A percentile compares a stretch with the other conserved stretches of the same genome.
These are phyloP conservation scores for Cladophialophora yegresii DNA, from an alignment of 2,329 filamentous ascomycete genomes.

Conservation along the genomic window DNA sequence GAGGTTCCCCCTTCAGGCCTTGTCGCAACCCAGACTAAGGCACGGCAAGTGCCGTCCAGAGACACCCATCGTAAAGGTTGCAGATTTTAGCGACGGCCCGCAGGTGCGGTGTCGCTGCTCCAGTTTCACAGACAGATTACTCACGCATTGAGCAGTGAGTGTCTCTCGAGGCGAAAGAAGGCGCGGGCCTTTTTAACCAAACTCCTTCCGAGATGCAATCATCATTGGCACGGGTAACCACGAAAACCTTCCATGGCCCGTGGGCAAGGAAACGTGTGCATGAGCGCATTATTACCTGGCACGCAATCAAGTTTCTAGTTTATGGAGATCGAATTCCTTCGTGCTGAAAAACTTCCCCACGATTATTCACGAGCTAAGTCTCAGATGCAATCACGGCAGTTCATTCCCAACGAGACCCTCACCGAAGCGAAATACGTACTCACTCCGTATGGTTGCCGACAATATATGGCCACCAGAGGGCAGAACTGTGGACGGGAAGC, in stretches of 20 bases:
- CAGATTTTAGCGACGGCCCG: not conserved
- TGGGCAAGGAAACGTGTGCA: not conserved
- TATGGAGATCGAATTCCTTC: not conserved
- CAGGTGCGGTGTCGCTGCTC: not conserved
- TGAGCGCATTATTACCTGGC: not conserved
- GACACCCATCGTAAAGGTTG: not conserved
- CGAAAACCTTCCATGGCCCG: not conserved
- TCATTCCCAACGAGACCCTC: not conserved
- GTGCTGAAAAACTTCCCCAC: not conserved
- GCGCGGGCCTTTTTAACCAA: conserved; percentile 15
- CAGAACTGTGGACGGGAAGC: not conserved
- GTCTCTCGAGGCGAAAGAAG: not conserved
- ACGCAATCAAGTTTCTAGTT: not conserved
- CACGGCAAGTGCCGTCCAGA: not conserved
- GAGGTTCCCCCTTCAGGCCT: not conserved
- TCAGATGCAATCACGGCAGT: not conserved
- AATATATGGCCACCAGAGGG: not conserved
- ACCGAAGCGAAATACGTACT: not conserved
- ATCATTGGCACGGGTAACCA: conserved; percentile 17
- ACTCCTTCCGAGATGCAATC: not conserved
- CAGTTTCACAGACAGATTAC: not conserved
- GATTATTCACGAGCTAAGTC: not conserved
- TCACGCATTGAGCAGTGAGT: not conserved
- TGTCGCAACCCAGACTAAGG: not conserved
- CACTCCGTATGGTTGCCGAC: not conserved